Percentiles rank a stretch among this genome's conserved stretches.
Evolutionary conservation across 1,284 basidiomycete species (phyloP).

Genomic region (Cryptococcus floricola): DNA sequence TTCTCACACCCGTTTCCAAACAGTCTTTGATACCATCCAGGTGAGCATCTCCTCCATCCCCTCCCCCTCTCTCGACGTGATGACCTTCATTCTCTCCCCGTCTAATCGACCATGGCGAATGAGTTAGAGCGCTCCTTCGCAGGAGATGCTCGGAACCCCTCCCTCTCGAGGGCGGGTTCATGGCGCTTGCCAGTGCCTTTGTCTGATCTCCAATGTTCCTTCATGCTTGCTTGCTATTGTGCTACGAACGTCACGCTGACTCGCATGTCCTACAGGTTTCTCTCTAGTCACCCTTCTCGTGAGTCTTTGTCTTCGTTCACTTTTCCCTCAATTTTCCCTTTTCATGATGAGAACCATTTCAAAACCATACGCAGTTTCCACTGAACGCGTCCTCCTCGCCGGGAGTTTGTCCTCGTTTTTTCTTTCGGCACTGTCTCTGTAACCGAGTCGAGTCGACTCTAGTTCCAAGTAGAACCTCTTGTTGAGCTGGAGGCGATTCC

Average conservation of each 20-base stretch:
- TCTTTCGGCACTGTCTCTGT: constrained; percentile 18
- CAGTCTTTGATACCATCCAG: no score
- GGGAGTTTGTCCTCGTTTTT: constrained; percentile 40
- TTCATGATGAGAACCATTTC: constrained; percentile 43
- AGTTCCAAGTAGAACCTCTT: constrained; percentile 44
- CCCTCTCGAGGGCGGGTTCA: constrained; percentile 36
- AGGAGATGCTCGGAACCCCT: constrained; percentile 44
- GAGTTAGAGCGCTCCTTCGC: constrained; percentile 50
- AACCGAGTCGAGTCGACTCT: constrained; percentile 29
- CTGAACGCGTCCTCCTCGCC: constrained; percentile 50
- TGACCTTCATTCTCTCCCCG: constrained; percentile 53
- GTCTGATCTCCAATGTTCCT: constrained; percentile 40
- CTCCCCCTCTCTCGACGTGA: constrained; percentile 28
- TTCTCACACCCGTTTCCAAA: no score
- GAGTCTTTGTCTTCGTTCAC: background rate
- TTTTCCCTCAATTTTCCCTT: constrained; percentile 1
- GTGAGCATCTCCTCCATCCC: no score
- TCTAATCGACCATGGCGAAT: constrained; percentile 53
- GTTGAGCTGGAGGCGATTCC: constrained; percentile 37
- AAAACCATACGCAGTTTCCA: constrained; percentile 54
- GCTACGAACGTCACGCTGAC: background rate
- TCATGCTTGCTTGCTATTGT: background rate
- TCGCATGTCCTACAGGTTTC: background rate
- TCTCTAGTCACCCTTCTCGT: background rate
- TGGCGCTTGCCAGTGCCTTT: constrained; percentile 52